Base-by-base conservation (phyloP, 805 yeast species). In the Maudiozyma pseudohumilis region DNA sequence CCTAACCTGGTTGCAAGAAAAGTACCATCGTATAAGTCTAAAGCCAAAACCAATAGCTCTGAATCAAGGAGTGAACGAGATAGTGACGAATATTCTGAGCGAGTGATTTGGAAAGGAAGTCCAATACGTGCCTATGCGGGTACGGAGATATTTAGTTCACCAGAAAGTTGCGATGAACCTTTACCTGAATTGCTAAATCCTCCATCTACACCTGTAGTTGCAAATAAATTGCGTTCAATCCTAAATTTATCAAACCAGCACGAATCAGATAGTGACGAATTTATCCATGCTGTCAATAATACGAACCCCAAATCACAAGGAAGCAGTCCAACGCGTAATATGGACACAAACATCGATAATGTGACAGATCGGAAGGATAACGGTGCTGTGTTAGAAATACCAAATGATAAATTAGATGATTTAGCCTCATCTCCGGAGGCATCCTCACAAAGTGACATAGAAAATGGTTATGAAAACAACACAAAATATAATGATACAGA, bases 81-180 rank as follows among this genome's bases (percentile, higher is more conserved):
- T 11, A 21, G 10, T 12, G 43, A 44, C 15, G 42, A 40, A 2
- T 46, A 48, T 17, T 33, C 54, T 11, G 61, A 57, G 30, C 56
- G 55, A 37, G 60, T 59, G 2, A 49, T 57, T 8, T 59, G 63
- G 63, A 46, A 45, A 13, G 55, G 54, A 32, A 50, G 53, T 6
- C 63, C 63, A 2, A 28, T 28, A 28, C n/a, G n/a, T n/a, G 27
- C 23, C 3, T 36, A 41, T 18, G 44, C 40, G 19, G 45, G 40
- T 23, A 29, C 31, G 4, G 12, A 22, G 3, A 27, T 39, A 3
- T 25, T 36, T 11, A 46, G 52, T 30, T 45, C 54, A 5, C 43
- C 44, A 22, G 48, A 45, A 5, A n/a, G 21, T 9, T 12, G 19
- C 12, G 36, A 35, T 17, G 17, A 32, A 10, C 41, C 38, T 8